Percentiles rank a stretch among this genome's conserved stretches.
phyloP scores from a whole-genome alignment of 257 asterid genomes.

The Penstemon newberryi region DNA sequence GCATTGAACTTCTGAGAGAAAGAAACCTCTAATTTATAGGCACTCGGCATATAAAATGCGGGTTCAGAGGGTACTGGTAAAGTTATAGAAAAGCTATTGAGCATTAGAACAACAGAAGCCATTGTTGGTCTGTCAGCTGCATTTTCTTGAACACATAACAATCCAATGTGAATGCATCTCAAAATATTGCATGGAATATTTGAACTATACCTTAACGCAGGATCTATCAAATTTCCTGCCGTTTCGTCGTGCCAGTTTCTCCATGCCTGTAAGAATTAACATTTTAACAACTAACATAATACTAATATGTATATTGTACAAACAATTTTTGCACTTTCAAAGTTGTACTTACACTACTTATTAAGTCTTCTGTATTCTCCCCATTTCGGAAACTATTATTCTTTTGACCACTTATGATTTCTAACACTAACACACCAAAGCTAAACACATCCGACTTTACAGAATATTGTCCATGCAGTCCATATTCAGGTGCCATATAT shows the following conservation, averaged over 20 bases:
- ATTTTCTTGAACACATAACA: too few species aligned
- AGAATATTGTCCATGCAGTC: not conserved
- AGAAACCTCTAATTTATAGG: too few species aligned
- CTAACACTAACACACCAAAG: slow-evolving; percentile 28
- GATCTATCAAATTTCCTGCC: not conserved
- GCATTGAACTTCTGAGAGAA: too few species aligned
- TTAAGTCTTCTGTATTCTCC: slow-evolving; percentile 3
- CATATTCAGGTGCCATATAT: slow-evolving; percentile 11
- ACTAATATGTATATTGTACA: not conserved
- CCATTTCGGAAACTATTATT: slow-evolving; percentile 2
- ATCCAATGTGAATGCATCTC: too few species aligned
- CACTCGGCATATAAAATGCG: not conserved
- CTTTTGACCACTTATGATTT: slow-evolving; percentile 31
- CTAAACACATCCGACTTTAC: not conserved
- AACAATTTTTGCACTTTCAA: not conserved
- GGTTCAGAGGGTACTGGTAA: not conserved
- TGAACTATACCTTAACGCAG: not conserved
- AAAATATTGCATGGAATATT: too few species aligned
- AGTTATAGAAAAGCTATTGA: not conserved
- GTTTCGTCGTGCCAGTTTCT: not conserved
- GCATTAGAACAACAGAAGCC: too few species aligned
- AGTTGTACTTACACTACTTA: slow-evolving; percentile 27
- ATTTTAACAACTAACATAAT: too few species aligned
- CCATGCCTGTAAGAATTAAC: not conserved
- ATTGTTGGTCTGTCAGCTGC: too few species aligned